A percentile compares a stretch with the other conserved stretches of the same genome.
Evolutionary conservation across 192 early-diverging fungal genomes (phyloP).

Genomic region (Backusella sp.): DNA sequence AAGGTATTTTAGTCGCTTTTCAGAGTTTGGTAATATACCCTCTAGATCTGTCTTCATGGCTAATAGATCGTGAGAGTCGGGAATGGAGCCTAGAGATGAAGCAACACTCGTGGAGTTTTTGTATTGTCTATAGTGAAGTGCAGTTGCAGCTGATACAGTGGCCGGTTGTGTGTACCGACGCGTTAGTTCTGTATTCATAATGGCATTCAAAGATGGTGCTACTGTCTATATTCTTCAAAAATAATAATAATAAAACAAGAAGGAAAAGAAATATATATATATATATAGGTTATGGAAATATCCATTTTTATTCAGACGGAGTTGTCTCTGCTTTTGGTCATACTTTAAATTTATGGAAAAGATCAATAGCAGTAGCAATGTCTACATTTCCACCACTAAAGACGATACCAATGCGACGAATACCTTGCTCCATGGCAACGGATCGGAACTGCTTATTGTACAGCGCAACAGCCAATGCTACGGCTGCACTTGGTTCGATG

Average conservation of each 20-base stretch:
- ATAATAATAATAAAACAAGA: background rate
- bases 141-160: constrained; percentile 15
- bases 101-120: constrained; percentile 8
- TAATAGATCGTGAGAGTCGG: constrained; percentile 20
- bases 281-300: background rate
- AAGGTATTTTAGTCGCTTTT: constrained; percentile 10
- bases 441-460: constrained; percentile 37
- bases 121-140: constrained; percentile 16
- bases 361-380: constrained; percentile 12
- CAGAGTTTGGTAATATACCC: constrained; percentile 17
- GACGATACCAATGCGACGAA: constrained; percentile 49
- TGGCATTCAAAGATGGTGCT: background rate
- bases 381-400: constrained; percentile 56
- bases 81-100: constrained; percentile 22
- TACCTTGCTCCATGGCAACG: constrained; percentile 4
- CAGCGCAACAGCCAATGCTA: constrained; percentile 49
- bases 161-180: constrained; percentile 16
- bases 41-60: constrained; percentile 27
- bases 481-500: constrained; percentile 53
- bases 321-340: background rate
- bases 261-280: background rate
- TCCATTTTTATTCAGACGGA: background rate
- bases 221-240: background rate
- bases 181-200: constrained; percentile 17
- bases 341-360: constrained; percentile 19